phyloP scores from a whole-genome alignment of 345 rosid genomes.

The Gossypium sturtianum region DNA sequence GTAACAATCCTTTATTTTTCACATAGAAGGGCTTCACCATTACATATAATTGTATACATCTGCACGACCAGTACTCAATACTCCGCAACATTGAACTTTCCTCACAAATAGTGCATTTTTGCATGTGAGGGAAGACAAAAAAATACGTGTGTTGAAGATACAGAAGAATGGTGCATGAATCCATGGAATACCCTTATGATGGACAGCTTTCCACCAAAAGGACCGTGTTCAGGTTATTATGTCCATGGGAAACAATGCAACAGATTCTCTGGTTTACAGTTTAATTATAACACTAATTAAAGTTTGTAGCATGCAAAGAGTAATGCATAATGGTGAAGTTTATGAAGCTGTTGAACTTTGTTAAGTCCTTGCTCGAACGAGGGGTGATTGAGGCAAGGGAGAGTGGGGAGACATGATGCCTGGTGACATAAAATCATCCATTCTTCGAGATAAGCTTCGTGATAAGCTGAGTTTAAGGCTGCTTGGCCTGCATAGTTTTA shows the following conservation, averaged over 20 bases:
- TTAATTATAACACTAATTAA: neutral
- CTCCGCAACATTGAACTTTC: neutral
- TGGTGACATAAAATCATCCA: constrained; percentile 48
- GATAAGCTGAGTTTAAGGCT: constrained; percentile 65
- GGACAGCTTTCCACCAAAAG: neutral
- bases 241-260: constrained; percentile 8
- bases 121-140: neutral
- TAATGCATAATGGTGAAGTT: neutral
- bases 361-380: constrained; percentile 59
- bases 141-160: neutral
- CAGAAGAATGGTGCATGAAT: neutral
- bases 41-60: neutral
- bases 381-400: constrained; percentile 67
- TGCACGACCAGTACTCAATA: neutral
- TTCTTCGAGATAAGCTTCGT: constrained; percentile 13
- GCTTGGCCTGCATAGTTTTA: constrained; percentile 48
- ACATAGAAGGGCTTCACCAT: neutral
- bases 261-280: neutral
- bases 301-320: neutral
- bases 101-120: neutral
- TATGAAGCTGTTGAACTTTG: neutral
- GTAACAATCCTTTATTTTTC: neutral
- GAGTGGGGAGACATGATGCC: constrained; percentile 60
- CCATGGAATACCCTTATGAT: neutral
- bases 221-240: neutral